These are phyloP conservation scores for Penicillium palitans DNA, from an alignment of 2,329 filamentous ascomycete genomes.

Conservation along the genomic window DNA sequence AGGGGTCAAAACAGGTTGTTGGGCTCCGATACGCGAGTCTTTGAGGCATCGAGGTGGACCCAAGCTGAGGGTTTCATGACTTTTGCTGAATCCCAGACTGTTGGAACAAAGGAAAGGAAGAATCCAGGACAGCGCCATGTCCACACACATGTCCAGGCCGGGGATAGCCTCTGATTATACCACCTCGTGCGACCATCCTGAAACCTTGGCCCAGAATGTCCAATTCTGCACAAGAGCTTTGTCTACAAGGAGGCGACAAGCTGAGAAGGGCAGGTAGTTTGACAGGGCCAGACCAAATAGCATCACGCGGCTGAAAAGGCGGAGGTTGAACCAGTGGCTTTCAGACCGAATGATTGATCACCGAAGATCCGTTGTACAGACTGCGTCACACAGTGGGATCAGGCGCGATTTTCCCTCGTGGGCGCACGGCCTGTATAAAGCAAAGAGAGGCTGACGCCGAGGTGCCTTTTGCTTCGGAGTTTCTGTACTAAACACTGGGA, in stretches of 20 bases:
- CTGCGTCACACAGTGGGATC: constrained; percentile 28
- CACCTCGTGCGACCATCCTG: constrained; percentile 12
- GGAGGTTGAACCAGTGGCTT: constrained; percentile 7
- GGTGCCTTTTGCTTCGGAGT: background rate
- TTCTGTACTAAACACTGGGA: background rate
- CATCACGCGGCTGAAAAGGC: constrained; percentile 16
- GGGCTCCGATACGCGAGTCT: background rate
- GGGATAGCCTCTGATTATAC: constrained; percentile 9
- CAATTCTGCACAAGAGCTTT: background rate
- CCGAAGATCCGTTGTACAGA: constrained; percentile 19
- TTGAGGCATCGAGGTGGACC: background rate
- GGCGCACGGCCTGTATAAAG: constrained; percentile 14
- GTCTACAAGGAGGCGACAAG: background rate
- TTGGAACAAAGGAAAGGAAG: background rate
- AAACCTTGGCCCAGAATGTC: background rate
- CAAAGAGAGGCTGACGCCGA: background rate
- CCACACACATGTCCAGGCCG: background rate
- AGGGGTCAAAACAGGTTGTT: background rate
- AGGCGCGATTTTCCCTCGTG: constrained; percentile 11
- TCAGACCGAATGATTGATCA: constrained; percentile 13
- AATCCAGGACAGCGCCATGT: constrained; percentile 3
- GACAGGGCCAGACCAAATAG: background rate
- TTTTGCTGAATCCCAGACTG: background rate
- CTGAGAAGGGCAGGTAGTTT: constrained; percentile 6
- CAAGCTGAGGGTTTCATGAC: background rate